Evolutionary conservation across 1,139 yeast species (phyloP).

Genomic region (Magnusiomyces paraingens): DNA sequence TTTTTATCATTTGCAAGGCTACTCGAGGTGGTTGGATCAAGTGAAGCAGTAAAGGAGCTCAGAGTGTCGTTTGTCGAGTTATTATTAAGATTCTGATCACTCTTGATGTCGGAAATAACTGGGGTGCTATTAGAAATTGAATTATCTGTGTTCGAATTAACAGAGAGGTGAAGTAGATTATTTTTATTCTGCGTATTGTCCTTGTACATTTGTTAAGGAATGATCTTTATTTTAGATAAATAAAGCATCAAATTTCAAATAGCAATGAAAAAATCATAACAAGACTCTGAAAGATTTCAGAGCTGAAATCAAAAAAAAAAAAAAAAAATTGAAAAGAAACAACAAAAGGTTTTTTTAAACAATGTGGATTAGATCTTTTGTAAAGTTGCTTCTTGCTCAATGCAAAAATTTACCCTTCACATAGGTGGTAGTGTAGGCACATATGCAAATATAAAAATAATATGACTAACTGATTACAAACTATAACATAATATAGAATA

Average conservation of each 20-base stretch:
- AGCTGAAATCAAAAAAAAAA: not conserved
- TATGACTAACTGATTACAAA: not conserved
- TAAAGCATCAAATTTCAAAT: no score
- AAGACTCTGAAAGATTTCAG: not conserved
- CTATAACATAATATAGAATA: not conserved
- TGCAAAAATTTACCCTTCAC: not conserved
- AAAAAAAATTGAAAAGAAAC: conserved; percentile 4
- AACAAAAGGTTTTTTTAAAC: conserved; percentile 9
- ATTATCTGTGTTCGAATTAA: not conserved
- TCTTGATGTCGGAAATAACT: conserved; percentile 3
- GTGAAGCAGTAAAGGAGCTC: conserved; percentile 9
- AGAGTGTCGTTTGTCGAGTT: not conserved
- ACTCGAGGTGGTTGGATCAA: conserved; percentile 12
- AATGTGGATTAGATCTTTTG: conserved; percentile 7
- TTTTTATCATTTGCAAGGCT: conserved; percentile 17
- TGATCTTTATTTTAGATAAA: no score
- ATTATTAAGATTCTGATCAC: not conserved
- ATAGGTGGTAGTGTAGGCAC: conserved; percentile 2
- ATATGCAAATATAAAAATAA: not conserved
- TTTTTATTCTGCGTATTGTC: no score
- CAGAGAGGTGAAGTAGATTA: not conserved
- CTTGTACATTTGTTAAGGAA: no score
- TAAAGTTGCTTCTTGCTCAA: not conserved
- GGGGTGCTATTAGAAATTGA: not conserved
- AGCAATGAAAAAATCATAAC: no score